Percentiles rank a stretch among this genome's conserved stretches.
Evolutionary conservation across 768 basidiomycete genomes (phyloP).

Genomic region (Multifurca ochricompacta): DNA sequence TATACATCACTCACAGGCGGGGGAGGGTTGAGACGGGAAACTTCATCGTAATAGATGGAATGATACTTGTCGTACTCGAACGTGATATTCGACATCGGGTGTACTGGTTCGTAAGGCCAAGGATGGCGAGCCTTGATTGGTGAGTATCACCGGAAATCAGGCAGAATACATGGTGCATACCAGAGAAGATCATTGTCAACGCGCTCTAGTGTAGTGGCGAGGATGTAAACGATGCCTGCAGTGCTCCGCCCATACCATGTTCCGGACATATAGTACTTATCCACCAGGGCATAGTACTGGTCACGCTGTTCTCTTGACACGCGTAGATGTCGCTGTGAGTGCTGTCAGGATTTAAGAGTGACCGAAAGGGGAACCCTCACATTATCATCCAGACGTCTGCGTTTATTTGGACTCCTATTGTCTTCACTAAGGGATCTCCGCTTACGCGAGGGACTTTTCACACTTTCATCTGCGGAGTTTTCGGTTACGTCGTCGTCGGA

Average conservation of each 20-base stretch:
- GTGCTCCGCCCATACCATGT: constrained; percentile 88
- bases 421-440: constrained; percentile 32
- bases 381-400: constrained; percentile 42
- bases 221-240: constrained; percentile 78
- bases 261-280: constrained; percentile 79
- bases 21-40: constrained; percentile 78
- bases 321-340: constrained; percentile 39
- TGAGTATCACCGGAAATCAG: background rate
- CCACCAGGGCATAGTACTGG: constrained; percentile 52
- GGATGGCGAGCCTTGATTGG: constrained; percentile 70
- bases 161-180: constrained; percentile 35
- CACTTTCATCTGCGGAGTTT: constrained; percentile 36
- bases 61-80: constrained; percentile 76
- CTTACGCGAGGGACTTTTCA: constrained; percentile 43
- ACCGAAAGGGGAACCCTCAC: constrained; percentile 18
- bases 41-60: constrained; percentile 80
- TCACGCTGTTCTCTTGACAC: constrained; percentile 66
- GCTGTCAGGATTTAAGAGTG: background rate
- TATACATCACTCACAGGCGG: constrained; percentile 36
- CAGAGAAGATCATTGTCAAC: constrained; percentile 92
- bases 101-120: constrained; percentile 93
- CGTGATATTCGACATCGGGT: constrained; percentile 81
- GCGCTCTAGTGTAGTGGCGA: constrained; percentile 85
- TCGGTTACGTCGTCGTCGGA: constrained; percentile 41
- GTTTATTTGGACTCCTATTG: constrained; percentile 14